A percentile compares a stretch with the other conserved stretches of the same genome.
Conservation (phyloP, 2,329 filamentous ascomycete genomes). For the Botrytis tulipae region DNA sequence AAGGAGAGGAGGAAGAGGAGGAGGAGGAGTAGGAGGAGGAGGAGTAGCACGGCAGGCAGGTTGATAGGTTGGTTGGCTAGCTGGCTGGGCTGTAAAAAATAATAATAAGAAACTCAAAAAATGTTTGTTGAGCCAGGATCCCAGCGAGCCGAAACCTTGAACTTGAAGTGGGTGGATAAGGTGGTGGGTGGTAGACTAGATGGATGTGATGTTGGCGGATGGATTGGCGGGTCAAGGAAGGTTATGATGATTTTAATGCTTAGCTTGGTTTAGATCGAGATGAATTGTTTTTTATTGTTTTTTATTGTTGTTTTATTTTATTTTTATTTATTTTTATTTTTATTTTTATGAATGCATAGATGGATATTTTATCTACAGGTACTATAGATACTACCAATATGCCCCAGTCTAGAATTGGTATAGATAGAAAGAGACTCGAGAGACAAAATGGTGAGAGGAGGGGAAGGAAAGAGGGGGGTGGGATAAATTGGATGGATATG, state of each 20-base stretch:
- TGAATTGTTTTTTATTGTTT: background rate
- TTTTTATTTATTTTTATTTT: too few species aligned
- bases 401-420: background rate
- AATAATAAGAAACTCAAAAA: background rate
- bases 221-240: background rate
- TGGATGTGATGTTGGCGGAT: background rate
- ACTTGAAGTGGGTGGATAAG: background rate
- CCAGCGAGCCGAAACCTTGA: background rate
- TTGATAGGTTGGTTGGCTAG: too few species aligned
- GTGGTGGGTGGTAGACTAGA: too few species aligned
- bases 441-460: background rate
- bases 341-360: background rate
- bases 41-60: background rate
- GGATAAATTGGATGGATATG: background rate
- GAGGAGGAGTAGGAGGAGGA: background rate
- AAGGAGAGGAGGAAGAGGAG: background rate
- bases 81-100: background rate
- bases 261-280: background rate
- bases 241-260: background rate
- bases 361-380: rapidly evolving
- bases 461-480: background rate
- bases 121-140: background rate
- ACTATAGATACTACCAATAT: background rate
- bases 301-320: too few species aligned
- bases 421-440: background rate